Conservation (phyloP, 1,284 basidiomycete species). For the Paramarasmius palmivorus region DNA sequence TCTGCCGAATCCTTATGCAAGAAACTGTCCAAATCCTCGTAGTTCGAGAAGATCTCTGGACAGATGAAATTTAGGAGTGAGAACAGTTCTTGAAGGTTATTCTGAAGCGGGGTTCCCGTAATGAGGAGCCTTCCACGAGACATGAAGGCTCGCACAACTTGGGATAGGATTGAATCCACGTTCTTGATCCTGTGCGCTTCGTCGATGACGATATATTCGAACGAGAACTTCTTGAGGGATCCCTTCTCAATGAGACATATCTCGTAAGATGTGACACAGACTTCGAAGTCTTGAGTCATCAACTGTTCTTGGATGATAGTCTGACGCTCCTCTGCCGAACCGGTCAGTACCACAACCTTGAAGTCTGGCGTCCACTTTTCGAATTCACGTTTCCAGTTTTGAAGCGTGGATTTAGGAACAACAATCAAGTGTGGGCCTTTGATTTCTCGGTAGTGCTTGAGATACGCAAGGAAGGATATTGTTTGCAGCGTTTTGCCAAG, state of each 20-base stretch:
- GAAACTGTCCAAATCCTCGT: slow-evolving; percentile 74
- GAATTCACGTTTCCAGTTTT: slow-evolving; percentile 97
- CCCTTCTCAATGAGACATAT: slow-evolving; percentile 95
- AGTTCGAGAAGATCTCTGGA: slow-evolving; percentile 80
- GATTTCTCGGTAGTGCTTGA: slow-evolving; percentile 82
- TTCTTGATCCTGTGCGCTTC: slow-evolving; percentile 99
- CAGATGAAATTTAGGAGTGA: slow-evolving; percentile 95
- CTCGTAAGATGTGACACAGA: slow-evolving; percentile 97
- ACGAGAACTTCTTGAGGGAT: slow-evolving; percentile 91
- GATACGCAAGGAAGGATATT: slow-evolving; percentile 95
- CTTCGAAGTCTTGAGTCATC: slow-evolving; percentile 89
- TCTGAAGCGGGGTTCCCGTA: slow-evolving; percentile 97
- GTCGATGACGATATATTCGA: slow-evolving; percentile 99
- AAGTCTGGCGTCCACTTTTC: slow-evolving; percentile 92
- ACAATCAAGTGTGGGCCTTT: slow-evolving; percentile 91
- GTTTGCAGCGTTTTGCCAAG: slow-evolving; percentile 98
- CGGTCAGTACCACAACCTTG: slow-evolving; percentile 81
- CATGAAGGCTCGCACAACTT: slow-evolving; percentile 93
- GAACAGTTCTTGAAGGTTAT: slow-evolving; percentile 97
- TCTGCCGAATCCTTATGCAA: slow-evolving; percentile 76
- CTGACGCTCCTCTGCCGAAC: slow-evolving; percentile 87
- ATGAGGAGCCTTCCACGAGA: slow-evolving; percentile 91
- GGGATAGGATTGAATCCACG: slow-evolving; percentile 93
- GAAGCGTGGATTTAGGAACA: slow-evolving; percentile 96
- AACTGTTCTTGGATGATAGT: slow-evolving; percentile 80